Evolutionary conservation across 1,284 basidiomycete genomes (phyloP).

Genomic region (Malassezia psittaci): DNA sequence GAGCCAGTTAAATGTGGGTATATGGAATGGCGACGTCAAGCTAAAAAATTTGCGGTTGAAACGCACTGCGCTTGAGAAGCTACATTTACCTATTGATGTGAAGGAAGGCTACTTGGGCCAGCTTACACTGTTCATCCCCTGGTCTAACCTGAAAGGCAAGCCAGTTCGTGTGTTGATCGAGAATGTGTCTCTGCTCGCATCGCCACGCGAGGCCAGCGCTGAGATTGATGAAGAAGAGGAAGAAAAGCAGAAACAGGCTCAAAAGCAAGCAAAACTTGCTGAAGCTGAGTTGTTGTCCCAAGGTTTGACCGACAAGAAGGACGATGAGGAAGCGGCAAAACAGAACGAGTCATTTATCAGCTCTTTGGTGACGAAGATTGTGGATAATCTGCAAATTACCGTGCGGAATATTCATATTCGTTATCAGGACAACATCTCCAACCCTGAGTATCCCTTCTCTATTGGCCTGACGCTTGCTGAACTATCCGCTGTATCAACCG

Average conservation of each 20-base stretch:
- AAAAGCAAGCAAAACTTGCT: conserved; percentile 77
- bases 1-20: conserved; percentile 86
- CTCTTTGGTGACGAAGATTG: conserved; percentile 77
- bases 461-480: conserved; percentile 82
- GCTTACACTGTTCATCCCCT: conserved; percentile 84
- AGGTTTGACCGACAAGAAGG: conserved; percentile 23
- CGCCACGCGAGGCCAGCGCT: conserved; percentile 63
- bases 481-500: conserved; percentile 86
- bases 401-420: conserved; percentile 59
- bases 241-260: conserved; percentile 66
- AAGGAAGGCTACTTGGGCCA: conserved; percentile 84
- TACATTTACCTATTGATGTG: conserved; percentile 89
- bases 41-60: conserved; percentile 70
- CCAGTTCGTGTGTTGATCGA: conserved; percentile 86
- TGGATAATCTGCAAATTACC: conserved; percentile 93
- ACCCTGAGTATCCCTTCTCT: conserved; percentile 92
- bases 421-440: conserved; percentile 89
- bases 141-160: conserved; percentile 84
- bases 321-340: conserved; percentile 55
- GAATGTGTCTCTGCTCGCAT: conserved; percentile 88
- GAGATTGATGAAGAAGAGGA: conserved; percentile 73
- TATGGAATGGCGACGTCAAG: conserved; percentile 82
- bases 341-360: conserved; percentile 72
- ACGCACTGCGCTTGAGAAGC: conserved; percentile 89
- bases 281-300: conserved; percentile 68